A percentile compares a stretch with the other conserved stretches of the same genome.
phyloP scores from a whole-genome alignment of 345 rosid genomes.

The Pistacia atlantica region DNA sequence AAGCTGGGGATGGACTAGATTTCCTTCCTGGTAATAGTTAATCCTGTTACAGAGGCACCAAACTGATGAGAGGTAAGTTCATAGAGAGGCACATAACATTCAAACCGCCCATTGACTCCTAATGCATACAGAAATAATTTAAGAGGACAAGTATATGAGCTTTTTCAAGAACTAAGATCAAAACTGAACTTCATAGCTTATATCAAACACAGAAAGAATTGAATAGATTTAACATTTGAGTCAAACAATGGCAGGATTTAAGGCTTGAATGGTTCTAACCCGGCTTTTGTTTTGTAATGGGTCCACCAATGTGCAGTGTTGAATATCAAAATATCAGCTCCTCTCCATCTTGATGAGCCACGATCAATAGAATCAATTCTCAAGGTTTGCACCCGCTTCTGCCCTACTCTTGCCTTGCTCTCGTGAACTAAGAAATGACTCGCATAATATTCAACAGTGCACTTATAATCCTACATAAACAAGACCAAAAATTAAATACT shows the following conservation, averaged over 20 bases:
- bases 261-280: conserved; percentile 46
- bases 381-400: conserved; percentile 68
- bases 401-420: conserved; percentile 75
- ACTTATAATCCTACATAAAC: conserved; percentile 71
- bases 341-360: conserved; percentile 90
- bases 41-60: conserved; percentile 46
- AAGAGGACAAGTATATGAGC: conserved; percentile 3
- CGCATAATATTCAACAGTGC: conserved; percentile 84
- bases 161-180: background rate
- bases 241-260: background rate
- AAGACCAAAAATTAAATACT: conserved; percentile 12
- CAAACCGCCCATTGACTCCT: background rate
- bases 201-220: background rate
- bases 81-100: background rate
- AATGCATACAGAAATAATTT: background rate
- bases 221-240: background rate
- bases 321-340: conserved; percentile 85
- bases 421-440: conserved; percentile 89
- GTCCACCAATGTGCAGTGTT: conserved; percentile 99
- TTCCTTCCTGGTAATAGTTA: conserved; percentile 93
- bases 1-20: conserved; percentile 63
- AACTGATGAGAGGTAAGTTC: background rate
- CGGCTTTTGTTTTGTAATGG: conserved; percentile 90
- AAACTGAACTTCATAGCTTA: conserved; percentile 2
- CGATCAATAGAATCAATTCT: conserved; percentile 85